These are phyloP conservation scores for Rhizoclosmatium sp. DNA, from an alignment of 192 early-diverging fungal genomes.

Conservation along the genomic window DNA sequence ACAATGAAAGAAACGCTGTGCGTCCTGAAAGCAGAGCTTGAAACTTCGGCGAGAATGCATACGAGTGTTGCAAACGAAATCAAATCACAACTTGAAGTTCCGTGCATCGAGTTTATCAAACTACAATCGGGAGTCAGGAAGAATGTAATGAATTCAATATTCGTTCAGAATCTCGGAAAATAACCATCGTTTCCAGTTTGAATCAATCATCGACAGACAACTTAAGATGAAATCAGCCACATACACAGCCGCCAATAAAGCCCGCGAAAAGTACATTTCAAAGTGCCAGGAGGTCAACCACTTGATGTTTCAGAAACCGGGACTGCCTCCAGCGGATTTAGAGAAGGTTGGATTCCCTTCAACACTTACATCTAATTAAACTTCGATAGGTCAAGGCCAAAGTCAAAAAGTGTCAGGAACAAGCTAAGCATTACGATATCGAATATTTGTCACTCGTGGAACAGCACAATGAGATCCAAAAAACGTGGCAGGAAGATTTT, in stretches of 20 bases:
- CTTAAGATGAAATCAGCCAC: slow-evolving; percentile 50
- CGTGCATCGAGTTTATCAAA: slow-evolving; percentile 49
- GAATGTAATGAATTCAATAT: slow-evolving; percentile 39
- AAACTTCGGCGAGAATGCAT: slow-evolving; percentile 47
- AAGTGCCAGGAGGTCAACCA: slow-evolving; percentile 51
- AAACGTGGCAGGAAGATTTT: slow-evolving; percentile 55
- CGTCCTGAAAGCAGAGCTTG: slow-evolving; percentile 53
- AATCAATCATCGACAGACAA: slow-evolving; percentile 40
- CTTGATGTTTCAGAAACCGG: slow-evolving; percentile 27
- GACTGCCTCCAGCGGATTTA: slow-evolving; percentile 42
- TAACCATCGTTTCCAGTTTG: slow-evolving; percentile 39
- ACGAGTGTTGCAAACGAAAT: slow-evolving; percentile 55
- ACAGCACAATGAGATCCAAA: slow-evolving; percentile 53
- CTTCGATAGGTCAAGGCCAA: slow-evolving; percentile 40
- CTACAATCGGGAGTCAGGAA: slow-evolving; percentile 52
- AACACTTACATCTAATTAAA: not conserved
- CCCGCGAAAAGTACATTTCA: slow-evolving; percentile 56
- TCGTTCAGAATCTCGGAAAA: not conserved
- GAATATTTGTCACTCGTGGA: slow-evolving; percentile 55
- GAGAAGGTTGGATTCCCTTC: slow-evolving; percentile 44
- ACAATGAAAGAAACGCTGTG: slow-evolving; percentile 56
- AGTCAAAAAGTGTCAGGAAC: slow-evolving; percentile 40
- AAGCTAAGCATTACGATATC: slow-evolving; percentile 46
- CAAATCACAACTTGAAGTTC: slow-evolving; percentile 52
- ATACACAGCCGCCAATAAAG: slow-evolving; percentile 46